These are phyloP conservation scores for Mycena indigotica DNA, from an alignment of 768 basidiomycete species.

Conservation along the genomic window DNA sequence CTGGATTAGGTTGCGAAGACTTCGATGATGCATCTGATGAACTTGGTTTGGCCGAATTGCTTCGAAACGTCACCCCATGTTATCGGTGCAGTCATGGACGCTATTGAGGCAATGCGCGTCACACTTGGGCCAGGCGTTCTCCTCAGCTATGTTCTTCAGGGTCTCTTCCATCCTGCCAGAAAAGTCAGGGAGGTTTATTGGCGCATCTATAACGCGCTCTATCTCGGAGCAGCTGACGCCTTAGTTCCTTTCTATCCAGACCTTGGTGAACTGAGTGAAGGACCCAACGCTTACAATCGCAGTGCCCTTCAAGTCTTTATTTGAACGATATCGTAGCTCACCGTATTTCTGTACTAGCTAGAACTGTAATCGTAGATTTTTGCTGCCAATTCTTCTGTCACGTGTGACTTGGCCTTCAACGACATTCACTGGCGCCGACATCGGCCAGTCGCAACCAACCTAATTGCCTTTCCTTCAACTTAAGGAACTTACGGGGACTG, in stretches of 20 bases:
- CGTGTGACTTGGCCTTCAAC: too few relatives aligned
- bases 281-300: background rate
- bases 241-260: conserved; percentile 51
- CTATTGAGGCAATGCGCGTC: conserved; percentile 97
- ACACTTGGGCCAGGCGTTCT: conserved; percentile 92
- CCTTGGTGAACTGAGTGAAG: conserved; percentile 44
- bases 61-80: conserved; percentile 99
- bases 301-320: background rate
- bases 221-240: conserved; percentile 87
- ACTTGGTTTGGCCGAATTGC: conserved; percentile 98
- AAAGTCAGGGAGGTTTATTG: conserved; percentile 97
- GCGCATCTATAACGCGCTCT: conserved; percentile 92
- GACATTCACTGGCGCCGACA: too few relatives aligned
- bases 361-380: too few relatives aligned
- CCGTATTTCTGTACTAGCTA: too few relatives aligned
- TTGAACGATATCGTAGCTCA: too few relatives aligned
- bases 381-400: too few relatives aligned
- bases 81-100: conserved; percentile 96
- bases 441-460: too few relatives aligned
- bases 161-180: conserved; percentile 96
- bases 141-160: conserved; percentile 89
- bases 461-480: too few relatives aligned
- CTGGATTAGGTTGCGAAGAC: conserved; percentile 96
- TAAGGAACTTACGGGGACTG: too few relatives aligned
- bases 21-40: conserved; percentile 95